phyloP scores from a whole-genome alignment of 345 rosid species.

The Passiflora organensis region DNA sequence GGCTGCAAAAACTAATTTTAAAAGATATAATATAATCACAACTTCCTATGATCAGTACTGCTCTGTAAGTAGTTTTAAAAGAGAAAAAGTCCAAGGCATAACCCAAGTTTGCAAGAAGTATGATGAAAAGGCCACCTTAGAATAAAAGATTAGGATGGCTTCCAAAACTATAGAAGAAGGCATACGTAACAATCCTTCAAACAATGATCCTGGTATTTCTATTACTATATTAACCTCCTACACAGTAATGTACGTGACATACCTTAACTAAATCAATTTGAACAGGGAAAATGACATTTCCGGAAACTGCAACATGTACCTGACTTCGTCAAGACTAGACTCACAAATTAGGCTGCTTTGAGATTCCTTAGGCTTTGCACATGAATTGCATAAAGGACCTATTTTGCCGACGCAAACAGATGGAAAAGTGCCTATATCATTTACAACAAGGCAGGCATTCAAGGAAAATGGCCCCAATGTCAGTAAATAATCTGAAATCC shows the following conservation, averaged over 20 bases:
- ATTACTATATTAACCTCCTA: too few relatives aligned
- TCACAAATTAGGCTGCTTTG: slow-evolving; percentile 30
- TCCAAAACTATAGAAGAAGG: too few relatives aligned
- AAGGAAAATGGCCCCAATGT: slow-evolving; percentile 4
- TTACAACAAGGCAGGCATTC: slow-evolving; percentile 16
- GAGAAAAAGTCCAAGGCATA: too few relatives aligned
- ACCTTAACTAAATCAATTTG: background rate
- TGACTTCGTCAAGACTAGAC: slow-evolving; percentile 22
- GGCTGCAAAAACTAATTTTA: background rate
- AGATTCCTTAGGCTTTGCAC: slow-evolving; percentile 48
- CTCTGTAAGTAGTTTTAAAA: too few relatives aligned
- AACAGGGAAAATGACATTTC: background rate
- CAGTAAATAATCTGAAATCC: slow-evolving; percentile 5
- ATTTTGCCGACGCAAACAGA: slow-evolving; percentile 55
- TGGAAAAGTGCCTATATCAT: slow-evolving; percentile 54
- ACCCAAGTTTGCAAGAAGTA: too few relatives aligned
- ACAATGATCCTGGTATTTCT: too few relatives aligned
- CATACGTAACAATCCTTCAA: too few relatives aligned
- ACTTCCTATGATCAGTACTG: too few relatives aligned
- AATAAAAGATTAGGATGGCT: too few relatives aligned
- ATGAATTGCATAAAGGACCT: slow-evolving; percentile 71
- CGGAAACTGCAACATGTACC: slow-evolving; percentile 35
- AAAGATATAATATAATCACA: too few relatives aligned
- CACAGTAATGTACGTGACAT: too few relatives aligned
- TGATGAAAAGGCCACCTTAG: too few relatives aligned